Evolutionary conservation across 306 rosid species (phyloP), one percentile per base, ranked within the genome.

Genomic region (Glycine soja): DNA sequence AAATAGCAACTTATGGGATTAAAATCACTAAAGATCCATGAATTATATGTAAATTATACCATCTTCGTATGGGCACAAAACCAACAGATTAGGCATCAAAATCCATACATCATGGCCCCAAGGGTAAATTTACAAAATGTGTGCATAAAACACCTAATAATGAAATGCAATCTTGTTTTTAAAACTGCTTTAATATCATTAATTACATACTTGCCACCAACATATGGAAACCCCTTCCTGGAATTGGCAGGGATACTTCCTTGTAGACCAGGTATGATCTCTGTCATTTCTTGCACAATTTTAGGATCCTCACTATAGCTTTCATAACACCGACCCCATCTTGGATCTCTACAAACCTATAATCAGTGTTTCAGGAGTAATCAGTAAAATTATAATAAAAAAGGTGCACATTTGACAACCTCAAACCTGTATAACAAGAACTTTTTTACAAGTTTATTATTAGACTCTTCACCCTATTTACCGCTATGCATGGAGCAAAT

Each of bases 261-360:
- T 84, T 95, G 99, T 68, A 93, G 89, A 53, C 99, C 99, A 83
- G 86, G 88, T 76, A 95, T 90, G 81, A 95, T 91, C 59, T 72
- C 89, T 0, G 99, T 95, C 98, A 95, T 95, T 72, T 87, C 87
- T 86, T 85, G 85, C 79, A 95, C 98, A 77, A 95, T 84, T 81
- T 80, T 85, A 82, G 84, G 90, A 83, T 95, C 98, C 86, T 95
- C 99, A 3, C 99, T 95, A 74, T 95, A 95, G 91, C 99, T 95
- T 87, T 95, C 99, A 42, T 95, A 95, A 87, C 99, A 95, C 57
- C 99, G 83, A 59, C 99, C 99, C 99, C 99, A 95, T 86, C 99
- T 90, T 32, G 99, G 99, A 89, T 95, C 99, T 84, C 99, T 91
- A 78, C 99, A 95, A 32, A 95, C 97, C 98, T 95, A 50, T 53